phyloP scores from a whole-genome alignment of 306 rosid genomes.

The Vachellia collinsii region DNA sequence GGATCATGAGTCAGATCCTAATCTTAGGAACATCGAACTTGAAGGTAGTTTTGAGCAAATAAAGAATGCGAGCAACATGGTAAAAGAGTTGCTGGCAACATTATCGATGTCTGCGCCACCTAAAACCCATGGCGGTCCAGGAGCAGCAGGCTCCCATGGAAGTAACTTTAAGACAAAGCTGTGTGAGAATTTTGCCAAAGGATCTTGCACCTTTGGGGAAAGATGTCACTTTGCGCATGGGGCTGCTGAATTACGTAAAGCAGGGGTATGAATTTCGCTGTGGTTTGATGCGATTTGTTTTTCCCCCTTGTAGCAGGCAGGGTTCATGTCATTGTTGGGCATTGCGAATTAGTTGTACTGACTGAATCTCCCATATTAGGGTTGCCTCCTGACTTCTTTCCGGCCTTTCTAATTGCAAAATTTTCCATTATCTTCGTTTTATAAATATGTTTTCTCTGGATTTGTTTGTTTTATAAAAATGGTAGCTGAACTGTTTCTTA shows the following conservation, averaged over 20 bases:
- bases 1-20: slow-evolving; percentile 84
- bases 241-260: slow-evolving; percentile 74
- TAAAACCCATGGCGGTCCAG: slow-evolving; percentile 55
- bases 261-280: slow-evolving; percentile 45
- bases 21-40: slow-evolving; percentile 84
- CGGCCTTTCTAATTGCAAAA: slow-evolving; percentile 23
- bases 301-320: slow-evolving; percentile 39
- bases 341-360: slow-evolving; percentile 49
- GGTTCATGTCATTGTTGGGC: slow-evolving; percentile 43
- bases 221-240: slow-evolving; percentile 99
- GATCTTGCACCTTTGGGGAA: slow-evolving; percentile 94
- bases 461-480: background rate
- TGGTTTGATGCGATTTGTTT: slow-evolving; percentile 25
- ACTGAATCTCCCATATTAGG: slow-evolving; percentile 43
- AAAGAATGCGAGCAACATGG: slow-evolving; percentile 86
- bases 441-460: background rate
- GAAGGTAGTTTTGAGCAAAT: slow-evolving; percentile 96
- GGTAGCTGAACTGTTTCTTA: too few relatives aligned
- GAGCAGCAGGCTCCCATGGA: slow-evolving; percentile 54
- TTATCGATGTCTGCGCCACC: slow-evolving; percentile 61
- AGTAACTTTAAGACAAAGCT: slow-evolving; percentile 88
- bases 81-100: slow-evolving; percentile 69
- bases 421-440: slow-evolving; percentile 11
- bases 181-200: slow-evolving; percentile 86
- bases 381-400: slow-evolving; percentile 40